phyloP scores from a whole-genome alignment of 768 basidiomycete genomes.

The Thelephora ganbajun region DNA sequence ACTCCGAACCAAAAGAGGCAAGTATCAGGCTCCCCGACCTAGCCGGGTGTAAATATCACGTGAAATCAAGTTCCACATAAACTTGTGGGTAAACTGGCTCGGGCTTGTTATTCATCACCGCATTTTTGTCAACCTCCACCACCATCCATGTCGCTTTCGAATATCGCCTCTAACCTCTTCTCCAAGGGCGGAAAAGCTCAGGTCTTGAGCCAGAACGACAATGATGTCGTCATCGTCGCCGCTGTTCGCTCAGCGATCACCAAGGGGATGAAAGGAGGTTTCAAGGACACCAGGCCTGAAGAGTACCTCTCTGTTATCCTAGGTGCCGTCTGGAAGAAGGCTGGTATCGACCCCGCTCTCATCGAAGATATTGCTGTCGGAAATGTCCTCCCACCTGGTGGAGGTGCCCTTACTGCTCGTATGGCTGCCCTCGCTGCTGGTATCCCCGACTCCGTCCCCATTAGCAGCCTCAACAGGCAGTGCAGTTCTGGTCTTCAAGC shows the following conservation, averaged over 20 bases:
- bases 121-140: neutral
- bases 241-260: slow-evolving; percentile 88
- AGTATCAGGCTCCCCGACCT: no score
- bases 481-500: slow-evolving; percentile 82
- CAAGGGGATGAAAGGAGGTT: slow-evolving; percentile 79
- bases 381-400: slow-evolving; percentile 78
- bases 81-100: neutral
- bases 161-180: neutral
- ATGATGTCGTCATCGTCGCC: slow-evolving; percentile 84
- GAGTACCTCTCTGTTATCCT: slow-evolving; percentile 68
- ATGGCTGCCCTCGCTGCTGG: slow-evolving; percentile 83
- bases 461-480: slow-evolving; percentile 83
- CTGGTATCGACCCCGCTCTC: slow-evolving; percentile 61
- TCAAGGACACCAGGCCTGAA: slow-evolving; percentile 83
- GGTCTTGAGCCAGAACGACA: slow-evolving; percentile 57
- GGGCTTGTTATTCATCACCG: neutral
- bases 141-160: neutral
- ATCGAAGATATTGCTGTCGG: slow-evolving; percentile 81
- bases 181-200: slow-evolving; percentile 26
- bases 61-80: no score
- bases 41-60: no score
- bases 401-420: slow-evolving; percentile 69
- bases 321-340: slow-evolving; percentile 53
- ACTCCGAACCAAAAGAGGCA: no score
- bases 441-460: slow-evolving; percentile 57